A percentile compares a stretch with the other conserved stretches of the same genome.
These are phyloP conservation scores for Alternaria atra DNA, from an alignment of 2,329 filamentous ascomycete genomes.

Conservation along the genomic window DNA sequence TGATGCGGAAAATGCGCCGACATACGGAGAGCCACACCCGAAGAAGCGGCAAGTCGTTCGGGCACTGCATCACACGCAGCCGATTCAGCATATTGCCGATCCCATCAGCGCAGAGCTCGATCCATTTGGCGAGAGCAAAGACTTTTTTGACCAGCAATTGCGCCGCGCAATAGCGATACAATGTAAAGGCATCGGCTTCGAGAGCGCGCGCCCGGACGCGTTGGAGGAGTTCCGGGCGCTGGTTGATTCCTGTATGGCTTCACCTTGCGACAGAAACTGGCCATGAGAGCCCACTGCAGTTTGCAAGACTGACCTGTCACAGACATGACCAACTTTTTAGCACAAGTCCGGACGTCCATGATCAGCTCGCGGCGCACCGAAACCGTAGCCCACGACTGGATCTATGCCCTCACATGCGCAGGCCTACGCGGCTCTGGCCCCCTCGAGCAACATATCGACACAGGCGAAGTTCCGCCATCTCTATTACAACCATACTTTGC, in stretches of 20 bases:
- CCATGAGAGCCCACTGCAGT: conserved; percentile 5
- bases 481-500: conserved; percentile 53
- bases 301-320: conserved; percentile 28
- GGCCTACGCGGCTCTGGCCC: conserved; percentile 52
- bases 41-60: conserved; percentile 50
- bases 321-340: conserved; percentile 65
- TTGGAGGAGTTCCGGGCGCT: conserved; percentile 64
- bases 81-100: conserved; percentile 43
- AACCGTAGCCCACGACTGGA: conserved; percentile 68
- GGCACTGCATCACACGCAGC: conserved; percentile 47
- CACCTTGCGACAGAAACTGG: conserved; percentile 25
- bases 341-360: conserved; percentile 67
- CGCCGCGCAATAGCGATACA: conserved; percentile 63
- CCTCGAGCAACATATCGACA: conserved; percentile 52
- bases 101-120: conserved; percentile 47
- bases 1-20: conserved; percentile 29
- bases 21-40: conserved; percentile 33
- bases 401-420: conserved; percentile 58
- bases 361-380: conserved; percentile 62
- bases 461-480: conserved; percentile 48
- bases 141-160: conserved; percentile 64
- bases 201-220: conserved; percentile 63
- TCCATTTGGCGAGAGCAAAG: conserved; percentile 55
- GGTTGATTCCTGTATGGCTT: conserved; percentile 66
- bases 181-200: conserved; percentile 63